Evolutionary conservation across 345 rosid species (phyloP), one percentile per base, ranked within the genome.

Genomic region (Clarkia xantiana): DNA sequence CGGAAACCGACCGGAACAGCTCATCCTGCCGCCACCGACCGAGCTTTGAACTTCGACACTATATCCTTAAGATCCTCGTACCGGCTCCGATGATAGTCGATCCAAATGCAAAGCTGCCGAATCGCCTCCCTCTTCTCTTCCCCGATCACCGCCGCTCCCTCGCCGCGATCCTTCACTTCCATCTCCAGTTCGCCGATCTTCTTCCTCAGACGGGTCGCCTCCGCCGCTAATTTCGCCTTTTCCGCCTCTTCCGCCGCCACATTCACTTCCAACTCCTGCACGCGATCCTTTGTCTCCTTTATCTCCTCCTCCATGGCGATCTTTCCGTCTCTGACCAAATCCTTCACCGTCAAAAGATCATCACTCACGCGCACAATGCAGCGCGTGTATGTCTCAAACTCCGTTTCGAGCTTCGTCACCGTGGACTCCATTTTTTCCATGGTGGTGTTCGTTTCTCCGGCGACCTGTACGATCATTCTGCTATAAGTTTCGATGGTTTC

Each of bases 81-180:
- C 16, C 82, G 79, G 49, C 61, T 61, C n/a, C 80, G 71, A 68
- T 91, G 96, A 67, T 91, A 84, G 20, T 91, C 98, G 44, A 75
- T 71, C 79, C 76, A 67, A 47, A 84, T 5, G 56, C 98, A 91
- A 0, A 86, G 94, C 66, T 93, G 99, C 70, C 99, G 71, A 43
- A 87, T 93, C 18, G 95, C 95, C 56, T 93, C 99, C 66, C 82
- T 78, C 67, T 93, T 82, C 78, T 73, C 81, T 54, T 83, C 96
- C 16, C 81, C 94, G 2, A 86, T 56, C 6, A 63, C 75, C 53
- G 50, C 14, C 43, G 78, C 53, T 0, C 63, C 68, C 18, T 60
- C 73, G 13, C 78, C 94, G 62, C 71, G 71, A 60, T 65, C 70
- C 55, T 66, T 69, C 77, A 77, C 18, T 49, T 13, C 49, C 9